Evolutionary conservation across 768 basidiomycete genomes (phyloP), one percentile per base, ranked within the genome.

Genomic region (Butyriboletus loyo): DNA sequence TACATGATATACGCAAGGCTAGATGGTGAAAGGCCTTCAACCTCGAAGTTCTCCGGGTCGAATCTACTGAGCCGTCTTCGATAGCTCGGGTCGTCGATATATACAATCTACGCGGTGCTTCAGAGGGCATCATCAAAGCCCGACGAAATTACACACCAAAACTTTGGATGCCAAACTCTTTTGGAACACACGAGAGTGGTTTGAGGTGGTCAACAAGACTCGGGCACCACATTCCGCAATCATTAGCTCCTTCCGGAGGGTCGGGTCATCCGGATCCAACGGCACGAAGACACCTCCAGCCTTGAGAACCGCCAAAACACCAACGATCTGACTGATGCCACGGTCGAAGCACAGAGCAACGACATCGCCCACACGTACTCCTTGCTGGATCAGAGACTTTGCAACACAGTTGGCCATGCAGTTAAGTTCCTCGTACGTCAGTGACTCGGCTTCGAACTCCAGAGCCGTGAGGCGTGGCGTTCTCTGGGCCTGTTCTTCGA

Each of bases 401-500:
- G 72, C 71, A 19, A 73, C 62, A 27, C 68, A 66, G 46, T 73
- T 72, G 5, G 72, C 63, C 37, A 54, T 59, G 6, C 52, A 31
- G 24, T 72, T 71, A 14, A 74, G 62, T 28, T 68, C 65, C 15
- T 59, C 43, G 53, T 68, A 73, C 0, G 71, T 70, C 32, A 73
- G 36, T 0, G 62, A 54, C 41, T 72, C 57, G 36, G 59, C 56
- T 31, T 62, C 67, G 19, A 68, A 67, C 40, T 68, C 66, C 24
- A 67, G 19, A 14, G 67, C 66, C 8, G 58, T 48, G 38, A 57
- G 31, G 17, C 22, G 24, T 3, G 66, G 67, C 8, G 67, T 64
- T 35, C 44, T 63, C 43, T 53, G 41, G 7, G 22, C 32, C 25
- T 62, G 61, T 25, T 63, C 53, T 34, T 63, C 53, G 14, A 62